These are phyloP conservation scores for Naganishia antarctica DNA, from an alignment of 768 basidiomycete species.

Conservation along the genomic window DNA sequence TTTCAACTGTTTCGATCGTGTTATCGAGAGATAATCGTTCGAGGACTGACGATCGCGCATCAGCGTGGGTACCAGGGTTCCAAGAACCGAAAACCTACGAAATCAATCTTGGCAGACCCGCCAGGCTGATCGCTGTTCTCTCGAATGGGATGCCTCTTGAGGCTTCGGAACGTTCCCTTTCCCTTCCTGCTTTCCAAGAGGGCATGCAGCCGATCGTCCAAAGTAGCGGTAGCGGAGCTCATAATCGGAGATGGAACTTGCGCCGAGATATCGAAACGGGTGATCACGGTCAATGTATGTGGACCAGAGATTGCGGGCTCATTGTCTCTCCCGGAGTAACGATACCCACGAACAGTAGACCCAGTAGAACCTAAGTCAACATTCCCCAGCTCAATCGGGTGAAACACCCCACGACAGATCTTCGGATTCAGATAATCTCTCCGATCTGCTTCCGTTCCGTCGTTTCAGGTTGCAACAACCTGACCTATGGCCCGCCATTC, in stretches of 20 bases:
- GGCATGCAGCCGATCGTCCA: conserved; percentile 34
- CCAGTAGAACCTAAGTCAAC: background rate
- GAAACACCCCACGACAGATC: background rate
- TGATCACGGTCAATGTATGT: too few relatives aligned
- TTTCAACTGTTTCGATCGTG: conserved; percentile 60
- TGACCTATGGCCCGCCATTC: too few relatives aligned
- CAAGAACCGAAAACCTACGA: conserved; percentile 31
- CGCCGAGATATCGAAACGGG: too few relatives aligned
- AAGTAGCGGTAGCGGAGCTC: background rate
- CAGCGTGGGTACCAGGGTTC: too few relatives aligned
- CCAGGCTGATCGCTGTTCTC: conserved; percentile 23
- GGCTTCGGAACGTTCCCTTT: conserved; percentile 36
- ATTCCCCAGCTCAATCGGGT: background rate
- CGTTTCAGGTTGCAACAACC: too few relatives aligned
- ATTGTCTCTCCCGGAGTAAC: too few relatives aligned
- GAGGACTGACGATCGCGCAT: too few relatives aligned
- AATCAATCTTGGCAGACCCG: conserved; percentile 31
- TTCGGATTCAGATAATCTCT: conserved; percentile 1
- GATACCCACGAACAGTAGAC: too few relatives aligned
- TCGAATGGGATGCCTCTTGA: conserved; percentile 31
- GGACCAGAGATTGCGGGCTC: too few relatives aligned
- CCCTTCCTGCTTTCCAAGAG: conserved; percentile 36
- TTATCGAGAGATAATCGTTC: conserved; percentile 86
- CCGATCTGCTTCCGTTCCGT: conserved; percentile 13
- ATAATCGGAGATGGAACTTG: background rate